phyloP scores from a whole-genome alignment of 2,329 filamentous ascomycete species.

The Fusarium nurragi region DNA sequence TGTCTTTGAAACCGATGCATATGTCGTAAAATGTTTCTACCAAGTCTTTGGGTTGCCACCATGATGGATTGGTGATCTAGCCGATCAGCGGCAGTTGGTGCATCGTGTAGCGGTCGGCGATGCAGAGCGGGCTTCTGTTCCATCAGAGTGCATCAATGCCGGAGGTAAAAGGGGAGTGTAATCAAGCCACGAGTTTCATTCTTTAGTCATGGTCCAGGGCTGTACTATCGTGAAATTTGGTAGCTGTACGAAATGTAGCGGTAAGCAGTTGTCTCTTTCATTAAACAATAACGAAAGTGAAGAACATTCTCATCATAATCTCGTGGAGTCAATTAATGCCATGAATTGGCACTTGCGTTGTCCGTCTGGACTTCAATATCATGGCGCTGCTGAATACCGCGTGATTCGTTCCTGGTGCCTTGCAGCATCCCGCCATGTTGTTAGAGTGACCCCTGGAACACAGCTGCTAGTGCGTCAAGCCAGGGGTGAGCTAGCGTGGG shows the following conservation, averaged over 20 bases:
- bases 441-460: no score
- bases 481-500: no score
- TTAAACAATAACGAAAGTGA: background rate
- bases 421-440: slow-evolving; percentile 30
- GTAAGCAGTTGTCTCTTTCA: background rate
- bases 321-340: slow-evolving; percentile 5
- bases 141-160: slow-evolving; percentile 21
- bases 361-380: slow-evolving; percentile 21
- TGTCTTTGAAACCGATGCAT: slow-evolving; percentile 18
- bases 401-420: slow-evolving; percentile 38
- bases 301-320: background rate
- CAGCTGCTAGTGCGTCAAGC: no score
- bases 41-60: slow-evolving; percentile 7
- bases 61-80: slow-evolving; percentile 22
- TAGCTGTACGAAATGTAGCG: background rate
- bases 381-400: slow-evolving; percentile 8
- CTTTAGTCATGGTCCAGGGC: slow-evolving; percentile 10
- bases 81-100: slow-evolving; percentile 16
- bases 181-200: slow-evolving; percentile 25
- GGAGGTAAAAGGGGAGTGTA: slow-evolving; percentile 13
- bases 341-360: background rate
- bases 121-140: slow-evolving; percentile 3
- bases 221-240: background rate
- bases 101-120: background rate
- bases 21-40: slow-evolving; percentile 11